A percentile compares a stretch with the other conserved stretches of the same genome.
These are phyloP conservation scores for Lasiosphaeriaceae sp. DNA, from an alignment of 495 filamentous ascomycete species.

Conservation along the genomic window DNA sequence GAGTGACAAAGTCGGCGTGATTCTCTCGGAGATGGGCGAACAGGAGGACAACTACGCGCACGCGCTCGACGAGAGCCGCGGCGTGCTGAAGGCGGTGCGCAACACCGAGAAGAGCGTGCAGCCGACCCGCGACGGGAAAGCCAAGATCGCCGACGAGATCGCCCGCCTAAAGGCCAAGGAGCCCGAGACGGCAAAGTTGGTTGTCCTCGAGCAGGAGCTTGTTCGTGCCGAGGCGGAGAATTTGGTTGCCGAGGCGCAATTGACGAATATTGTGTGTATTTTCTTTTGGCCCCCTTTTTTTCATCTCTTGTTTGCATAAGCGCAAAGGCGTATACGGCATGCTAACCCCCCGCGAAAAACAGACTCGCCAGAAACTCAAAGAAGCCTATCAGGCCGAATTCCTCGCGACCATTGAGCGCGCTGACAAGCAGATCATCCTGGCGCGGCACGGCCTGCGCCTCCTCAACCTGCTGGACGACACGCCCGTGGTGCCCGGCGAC, in stretches of 20 bases:
- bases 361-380: constrained; percentile 91
- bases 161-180: constrained; percentile 85
- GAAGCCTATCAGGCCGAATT: constrained; percentile 87
- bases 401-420: constrained; percentile 84
- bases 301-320: not conserved
- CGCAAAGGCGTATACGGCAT: constrained; percentile 7
- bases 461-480: constrained; percentile 85
- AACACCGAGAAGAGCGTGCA: constrained; percentile 93
- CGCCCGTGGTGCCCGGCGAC: constrained; percentile 85
- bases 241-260: constrained; percentile 91
- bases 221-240: constrained; percentile 93
- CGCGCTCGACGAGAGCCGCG: constrained; percentile 77
- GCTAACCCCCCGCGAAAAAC: not conserved
- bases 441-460: constrained; percentile 84
- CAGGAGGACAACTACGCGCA: constrained; percentile 87
- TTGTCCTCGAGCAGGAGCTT: constrained; percentile 89
- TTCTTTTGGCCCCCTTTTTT: not conserved
- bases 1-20: constrained; percentile 88
- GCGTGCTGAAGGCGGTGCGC: constrained; percentile 79
- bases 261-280: constrained; percentile 78
- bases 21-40: constrained; percentile 85
- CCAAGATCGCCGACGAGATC: constrained; percentile 87
- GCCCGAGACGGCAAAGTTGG: constrained; percentile 68
- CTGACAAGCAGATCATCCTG: constrained; percentile 92
- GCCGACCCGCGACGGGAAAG: constrained; percentile 78